Conservation (phyloP, 2,329 filamentous ascomycete species). For the Elsinoe batatas region DNA sequence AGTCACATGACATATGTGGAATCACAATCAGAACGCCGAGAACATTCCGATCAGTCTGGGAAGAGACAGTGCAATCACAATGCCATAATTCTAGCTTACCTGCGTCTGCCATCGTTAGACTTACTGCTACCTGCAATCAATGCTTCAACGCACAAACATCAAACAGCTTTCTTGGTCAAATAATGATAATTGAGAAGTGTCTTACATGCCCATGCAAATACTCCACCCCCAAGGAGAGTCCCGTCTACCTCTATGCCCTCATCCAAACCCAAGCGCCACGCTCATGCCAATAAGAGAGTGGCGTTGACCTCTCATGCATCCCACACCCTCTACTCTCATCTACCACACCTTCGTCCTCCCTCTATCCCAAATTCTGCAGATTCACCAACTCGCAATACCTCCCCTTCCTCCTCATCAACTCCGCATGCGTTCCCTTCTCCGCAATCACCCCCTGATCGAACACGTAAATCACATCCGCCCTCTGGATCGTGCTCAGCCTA, state of each 20-base stretch:
- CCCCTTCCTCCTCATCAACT: conserved; percentile 32
- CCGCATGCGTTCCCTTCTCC: conserved; percentile 71
- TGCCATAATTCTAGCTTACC: too few relatives aligned
- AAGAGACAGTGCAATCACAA: too few relatives aligned
- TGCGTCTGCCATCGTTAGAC: neutral
- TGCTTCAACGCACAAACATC: neutral
- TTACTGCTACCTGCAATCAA: neutral
- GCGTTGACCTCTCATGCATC: neutral
- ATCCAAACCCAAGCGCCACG: conserved; percentile 1
- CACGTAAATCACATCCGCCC: conserved; percentile 92
- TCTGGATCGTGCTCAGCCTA: conserved; percentile 82
- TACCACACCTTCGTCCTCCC: neutral
- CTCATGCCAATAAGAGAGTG: neutral
- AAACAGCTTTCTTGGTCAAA: neutral
- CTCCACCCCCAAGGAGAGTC: neutral
- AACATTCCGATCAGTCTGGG: too few relatives aligned
- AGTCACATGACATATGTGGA: too few relatives aligned
- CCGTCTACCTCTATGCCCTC: neutral
- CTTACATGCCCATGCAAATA: neutral
- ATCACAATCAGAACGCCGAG: too few relatives aligned
- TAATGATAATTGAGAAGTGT: neutral
- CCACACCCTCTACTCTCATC: neutral
- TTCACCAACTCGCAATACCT: conserved; percentile 30
- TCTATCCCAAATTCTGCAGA: conserved; percentile 10
- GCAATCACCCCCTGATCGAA: conserved; percentile 83